Evolutionary conservation across 306 rosid genomes (phyloP).

Genomic region (Sindora glabra): DNA sequence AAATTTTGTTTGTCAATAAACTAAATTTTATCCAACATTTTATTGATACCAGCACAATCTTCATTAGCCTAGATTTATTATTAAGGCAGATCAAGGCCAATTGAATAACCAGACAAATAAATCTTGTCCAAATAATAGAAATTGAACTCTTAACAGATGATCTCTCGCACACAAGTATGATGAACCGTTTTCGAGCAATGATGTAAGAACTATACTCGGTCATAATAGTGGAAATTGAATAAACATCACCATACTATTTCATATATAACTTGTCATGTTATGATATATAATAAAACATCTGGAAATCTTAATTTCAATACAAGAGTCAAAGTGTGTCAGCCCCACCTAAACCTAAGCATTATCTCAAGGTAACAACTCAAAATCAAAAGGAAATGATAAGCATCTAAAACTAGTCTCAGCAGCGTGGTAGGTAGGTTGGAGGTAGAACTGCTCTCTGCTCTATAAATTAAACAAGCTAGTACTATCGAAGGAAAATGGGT

Average conservation of each 20-base stretch:
- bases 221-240: not conserved
- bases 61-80: too few species aligned
- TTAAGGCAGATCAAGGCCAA: too few species aligned
- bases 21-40: too few species aligned
- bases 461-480: not conserved
- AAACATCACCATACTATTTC: not conserved
- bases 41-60: too few species aligned
- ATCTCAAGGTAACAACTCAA: constrained; percentile 7
- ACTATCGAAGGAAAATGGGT: constrained; percentile 16
- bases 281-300: not conserved
- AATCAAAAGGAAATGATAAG: not conserved
- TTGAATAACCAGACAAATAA: too few species aligned
- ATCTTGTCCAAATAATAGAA: too few species aligned
- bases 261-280: not conserved
- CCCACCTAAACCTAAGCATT: not conserved
- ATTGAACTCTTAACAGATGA: too few species aligned
- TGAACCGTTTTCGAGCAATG: not conserved
- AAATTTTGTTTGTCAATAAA: too few species aligned
- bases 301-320: not conserved
- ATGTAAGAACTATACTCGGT: not conserved
- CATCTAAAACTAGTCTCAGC: not conserved
- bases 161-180: too few species aligned
- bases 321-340: not conserved
- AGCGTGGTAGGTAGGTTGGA: too few species aligned
- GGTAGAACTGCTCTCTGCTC: not conserved